phyloP scores from a whole-genome alignment of 2,329 filamentous ascomycete genomes.

The Ceratocystis variospora region DNA sequence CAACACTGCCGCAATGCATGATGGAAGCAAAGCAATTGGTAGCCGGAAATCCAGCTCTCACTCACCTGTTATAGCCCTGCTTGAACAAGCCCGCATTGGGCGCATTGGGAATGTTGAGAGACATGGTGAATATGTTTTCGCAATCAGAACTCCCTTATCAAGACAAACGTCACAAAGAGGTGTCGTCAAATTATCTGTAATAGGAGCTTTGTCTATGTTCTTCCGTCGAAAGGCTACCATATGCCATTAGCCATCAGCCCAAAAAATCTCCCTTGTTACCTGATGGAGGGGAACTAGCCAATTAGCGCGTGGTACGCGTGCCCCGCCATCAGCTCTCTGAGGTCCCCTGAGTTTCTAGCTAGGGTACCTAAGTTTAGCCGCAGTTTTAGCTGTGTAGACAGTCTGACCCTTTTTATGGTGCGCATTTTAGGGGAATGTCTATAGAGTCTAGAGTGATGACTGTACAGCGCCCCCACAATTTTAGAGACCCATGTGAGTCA shows the following conservation, averaged over 20 bases:
- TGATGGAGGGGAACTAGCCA: conserved; percentile 19
- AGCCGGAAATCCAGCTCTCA: conserved; percentile 34
- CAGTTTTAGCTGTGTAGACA: background rate
- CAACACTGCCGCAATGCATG: background rate
- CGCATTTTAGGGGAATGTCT: background rate
- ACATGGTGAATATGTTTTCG: conserved; percentile 47
- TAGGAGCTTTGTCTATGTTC: conserved; percentile 12
- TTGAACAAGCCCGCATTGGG: conserved; percentile 93
- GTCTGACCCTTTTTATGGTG: background rate
- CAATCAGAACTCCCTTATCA: conserved; percentile 7
- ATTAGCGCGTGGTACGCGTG: conserved; percentile 18
- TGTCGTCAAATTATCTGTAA: conserved; percentile 15
- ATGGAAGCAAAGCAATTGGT: background rate
- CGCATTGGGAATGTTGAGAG: conserved; percentile 86
- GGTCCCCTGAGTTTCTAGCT: conserved; percentile 15
- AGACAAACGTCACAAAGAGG: conserved; percentile 14
- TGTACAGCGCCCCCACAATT: conserved; percentile 9
- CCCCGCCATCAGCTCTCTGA: conserved; percentile 17
- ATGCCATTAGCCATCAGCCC: conserved; percentile 11
- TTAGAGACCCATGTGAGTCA: conserved; percentile 12
- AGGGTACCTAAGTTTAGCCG: background rate
- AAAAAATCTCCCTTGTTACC: conserved; percentile 17
- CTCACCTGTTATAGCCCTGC: conserved; percentile 87
- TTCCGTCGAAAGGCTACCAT: conserved; percentile 17
- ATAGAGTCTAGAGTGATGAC: conserved; percentile 9